A percentile compares a stretch with the other conserved stretches of the same genome.
These are phyloP conservation scores for Primulina tabacum DNA, from an alignment of 257 asterid species.

Conservation along the genomic window DNA sequence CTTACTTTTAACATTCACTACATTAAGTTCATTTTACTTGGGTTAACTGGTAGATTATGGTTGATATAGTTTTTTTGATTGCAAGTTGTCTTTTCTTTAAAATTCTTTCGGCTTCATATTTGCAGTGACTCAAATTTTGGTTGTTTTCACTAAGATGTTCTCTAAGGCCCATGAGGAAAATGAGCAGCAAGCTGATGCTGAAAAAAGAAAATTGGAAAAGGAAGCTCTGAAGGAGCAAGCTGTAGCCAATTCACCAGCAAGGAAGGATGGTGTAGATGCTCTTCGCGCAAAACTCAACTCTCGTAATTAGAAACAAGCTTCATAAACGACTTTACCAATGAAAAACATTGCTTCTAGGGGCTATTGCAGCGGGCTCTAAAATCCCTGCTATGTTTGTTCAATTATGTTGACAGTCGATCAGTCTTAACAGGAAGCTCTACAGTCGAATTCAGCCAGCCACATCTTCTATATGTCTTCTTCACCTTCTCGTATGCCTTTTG, in stretches of 20 bases:
- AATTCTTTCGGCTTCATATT: conserved; percentile 21
- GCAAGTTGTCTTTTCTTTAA: background rate
- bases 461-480: conserved; percentile 2
- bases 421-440: background rate
- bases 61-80: background rate
- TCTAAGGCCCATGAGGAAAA: conserved; percentile 86
- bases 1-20: background rate
- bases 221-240: conserved; percentile 87
- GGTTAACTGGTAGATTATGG: conserved; percentile 5
- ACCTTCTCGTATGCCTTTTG: conserved; percentile 3
- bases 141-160: conserved; percentile 76
- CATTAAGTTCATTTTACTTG: conserved; percentile 17
- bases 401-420: background rate
- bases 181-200: conserved; percentile 76
- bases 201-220: conserved; percentile 86
- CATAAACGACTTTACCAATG: conserved; percentile 30
- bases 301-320: conserved; percentile 41
- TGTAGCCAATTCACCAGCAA: conserved; percentile 63
- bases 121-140: conserved; percentile 91
- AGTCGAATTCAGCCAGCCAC: conserved; percentile 11
- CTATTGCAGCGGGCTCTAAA: conserved; percentile 7
- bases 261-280: conserved; percentile 64
- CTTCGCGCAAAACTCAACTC: conserved; percentile 45
- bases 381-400: background rate
- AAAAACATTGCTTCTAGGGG: background rate